Base-by-base conservation (phyloP, 2,329 filamentous ascomycete genomes). In the Colletotrichum cuscutae region DNA sequence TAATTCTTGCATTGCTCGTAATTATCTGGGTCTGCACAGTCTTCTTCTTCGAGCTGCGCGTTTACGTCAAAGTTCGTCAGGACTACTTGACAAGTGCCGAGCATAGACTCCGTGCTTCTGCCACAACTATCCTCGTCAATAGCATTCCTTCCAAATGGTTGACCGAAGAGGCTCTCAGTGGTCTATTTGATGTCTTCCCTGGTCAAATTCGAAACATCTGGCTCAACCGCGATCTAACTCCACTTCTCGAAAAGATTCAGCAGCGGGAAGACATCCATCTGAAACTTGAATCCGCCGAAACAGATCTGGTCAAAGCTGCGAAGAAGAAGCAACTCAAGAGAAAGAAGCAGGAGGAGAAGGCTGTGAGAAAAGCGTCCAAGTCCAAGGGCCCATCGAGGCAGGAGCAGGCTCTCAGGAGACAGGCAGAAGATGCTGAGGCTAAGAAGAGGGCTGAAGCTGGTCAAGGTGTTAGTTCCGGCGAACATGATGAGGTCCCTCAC, bases 151-250 rank as follows among this genome's bases (percentile, higher is more conserved):
- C 89, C 53, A 97, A 97, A 79, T 99, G 97, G 97, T 90, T 97
- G 8, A 95, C 90, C 2, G 89, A 94, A 61, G 92, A 97, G 57
- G 94, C 94, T 0, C 87, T 99, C 5, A 89, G 91, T 71, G 93
- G 93, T 0, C 86, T 99, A 0, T 99, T 97, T 78, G 97, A 99
- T 80, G 95, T 98, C 1, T 98, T 98, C 77, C 97, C 97, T 0
- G 97, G 97, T 24, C 97, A 97, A 35, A 93, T 99, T 79, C 91
- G 94, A 72, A 98, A 98, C 77, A 94, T 99, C 59, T 99, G 96
- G 95, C 92, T 99, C 77, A 99, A 98, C 72, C 90, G 96, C 74
- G 94, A 99, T 79, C 92, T 95, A 76, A 94, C 95, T 56, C 89
- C 92, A 9, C 88, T 99, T 12, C 89, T 94, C 59, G 93, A 95